phyloP scores from a whole-genome alignment of 2,329 filamentous ascomycete genomes.

The Aspergillus sp. region DNA sequence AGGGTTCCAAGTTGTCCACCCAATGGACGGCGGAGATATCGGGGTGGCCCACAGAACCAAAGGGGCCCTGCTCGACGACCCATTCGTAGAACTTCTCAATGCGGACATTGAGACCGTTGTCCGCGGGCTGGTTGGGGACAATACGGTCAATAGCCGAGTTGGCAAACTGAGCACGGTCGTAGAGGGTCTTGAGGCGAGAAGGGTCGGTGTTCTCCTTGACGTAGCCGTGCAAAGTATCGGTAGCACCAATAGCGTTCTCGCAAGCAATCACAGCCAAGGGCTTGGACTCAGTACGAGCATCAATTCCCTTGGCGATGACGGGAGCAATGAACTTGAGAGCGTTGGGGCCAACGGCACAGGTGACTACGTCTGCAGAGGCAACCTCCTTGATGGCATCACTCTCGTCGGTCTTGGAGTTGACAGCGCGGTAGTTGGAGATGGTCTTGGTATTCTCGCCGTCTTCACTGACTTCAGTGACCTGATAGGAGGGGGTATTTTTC shows the following conservation, averaged over 20 bases:
- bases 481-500: slow-evolving; percentile 68
- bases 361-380: slow-evolving; percentile 78
- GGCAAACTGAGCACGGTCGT: slow-evolving; percentile 75
- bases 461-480: slow-evolving; percentile 83
- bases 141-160: slow-evolving; percentile 99
- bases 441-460: slow-evolving; percentile 72
- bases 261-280: slow-evolving; percentile 91
- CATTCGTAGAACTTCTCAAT: slow-evolving; percentile 99
- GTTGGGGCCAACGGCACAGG: slow-evolving; percentile 93
- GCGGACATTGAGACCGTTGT: slow-evolving; percentile 78
- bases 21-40: slow-evolving; percentile 83
- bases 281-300: slow-evolving; percentile 56
- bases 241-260: slow-evolving; percentile 95
- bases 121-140: slow-evolving; percentile 76
- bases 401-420: slow-evolving; percentile 87
- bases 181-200: slow-evolving; percentile 58
- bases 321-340: slow-evolving; percentile 95
- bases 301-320: slow-evolving; percentile 88
- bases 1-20: slow-evolving; percentile 83
- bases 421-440: slow-evolving; percentile 92
- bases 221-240: slow-evolving; percentile 72
- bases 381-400: slow-evolving; percentile 76
- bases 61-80: slow-evolving; percentile 86
- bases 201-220: slow-evolving; percentile 70
- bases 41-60: slow-evolving; percentile 61